A percentile compares a stretch with the other conserved stretches of the same genome.
Conservation (phyloP, 2,329 filamentous ascomycete species). For the Teratosphaeria nubilosa region DNA sequence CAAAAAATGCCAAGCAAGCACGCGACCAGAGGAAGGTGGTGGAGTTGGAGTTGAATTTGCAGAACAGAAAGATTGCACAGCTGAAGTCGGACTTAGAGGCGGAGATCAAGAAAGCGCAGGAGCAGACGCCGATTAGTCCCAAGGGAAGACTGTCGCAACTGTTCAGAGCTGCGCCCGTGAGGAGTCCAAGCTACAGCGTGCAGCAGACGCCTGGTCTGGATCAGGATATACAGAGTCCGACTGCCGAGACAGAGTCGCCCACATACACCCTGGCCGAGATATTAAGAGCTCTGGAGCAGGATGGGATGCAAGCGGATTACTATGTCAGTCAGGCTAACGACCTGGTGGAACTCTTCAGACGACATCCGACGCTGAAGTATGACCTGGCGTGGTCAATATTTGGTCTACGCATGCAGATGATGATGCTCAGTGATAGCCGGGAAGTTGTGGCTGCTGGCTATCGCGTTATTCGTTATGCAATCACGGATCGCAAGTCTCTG, state of each 20-base stretch:
- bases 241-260: slow-evolving; percentile 56
- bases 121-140: slow-evolving; percentile 36
- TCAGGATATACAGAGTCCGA: slow-evolving; percentile 20
- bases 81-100: slow-evolving; percentile 49
- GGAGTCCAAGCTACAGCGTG: slow-evolving; percentile 36
- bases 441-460: slow-evolving; percentile 95
- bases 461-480: slow-evolving; percentile 83
- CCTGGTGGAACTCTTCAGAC: slow-evolving; percentile 91
- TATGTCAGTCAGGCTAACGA: slow-evolving; percentile 89
- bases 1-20: slow-evolving; percentile 90
- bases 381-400: slow-evolving; percentile 95
- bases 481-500: slow-evolving; percentile 82
- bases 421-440: slow-evolving; percentile 89
- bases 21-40: slow-evolving; percentile 52
- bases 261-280: slow-evolving; percentile 86
- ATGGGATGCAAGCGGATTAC: slow-evolving; percentile 83
- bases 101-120: slow-evolving; percentile 49
- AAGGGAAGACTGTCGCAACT: slow-evolving; percentile 46
- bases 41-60: slow-evolving; percentile 82
- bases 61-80: slow-evolving; percentile 60
- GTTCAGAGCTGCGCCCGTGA: slow-evolving; percentile 46
- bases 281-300: slow-evolving; percentile 76
- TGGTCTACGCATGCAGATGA: slow-evolving; percentile 83
- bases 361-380: slow-evolving; percentile 87
- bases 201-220: slow-evolving; percentile 8